These are phyloP conservation scores for Diversispora eburnea DNA, from an alignment of 192 early-diverging fungal species.

Conservation along the genomic window DNA sequence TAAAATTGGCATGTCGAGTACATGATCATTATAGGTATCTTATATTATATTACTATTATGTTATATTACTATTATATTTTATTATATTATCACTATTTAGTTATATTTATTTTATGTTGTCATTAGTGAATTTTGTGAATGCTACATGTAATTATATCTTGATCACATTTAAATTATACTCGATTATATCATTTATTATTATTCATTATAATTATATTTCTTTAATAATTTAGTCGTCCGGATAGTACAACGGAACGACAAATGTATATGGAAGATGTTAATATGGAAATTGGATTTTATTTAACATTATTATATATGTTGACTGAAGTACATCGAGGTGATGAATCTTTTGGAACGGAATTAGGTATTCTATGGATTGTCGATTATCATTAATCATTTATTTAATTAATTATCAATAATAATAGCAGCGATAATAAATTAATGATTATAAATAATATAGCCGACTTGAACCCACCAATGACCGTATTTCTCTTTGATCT, in stretches of 20 bases:
- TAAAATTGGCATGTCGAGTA: conserved; percentile 53
- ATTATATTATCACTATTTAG: neutral
- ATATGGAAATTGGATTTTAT: conserved; percentile 45
- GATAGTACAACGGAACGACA: conserved; percentile 2
- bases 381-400: neutral
- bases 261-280: conserved; percentile 27
- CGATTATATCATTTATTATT: neutral
- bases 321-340: conserved; percentile 49
- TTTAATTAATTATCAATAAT: neutral
- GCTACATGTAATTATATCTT: too few relatives aligned
- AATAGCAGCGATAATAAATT: conserved; percentile 30
- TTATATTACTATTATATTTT: neutral
- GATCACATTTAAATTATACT: neutral
- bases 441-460: neutral
- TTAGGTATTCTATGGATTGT: conserved; percentile 37
- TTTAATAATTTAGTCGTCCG: conserved; percentile 1
- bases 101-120: neutral
- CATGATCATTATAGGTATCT: conserved; percentile 42
- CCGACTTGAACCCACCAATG: conserved; percentile 42
- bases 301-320: conserved; percentile 66
- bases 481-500: conserved; percentile 63
- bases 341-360: conserved; percentile 48
- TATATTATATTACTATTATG: neutral
- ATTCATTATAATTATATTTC: neutral
- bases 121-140: too few relatives aligned